Base-by-base conservation (phyloP, 192 early-diverging fungal species). In the Dissophora globulifera region DNA sequence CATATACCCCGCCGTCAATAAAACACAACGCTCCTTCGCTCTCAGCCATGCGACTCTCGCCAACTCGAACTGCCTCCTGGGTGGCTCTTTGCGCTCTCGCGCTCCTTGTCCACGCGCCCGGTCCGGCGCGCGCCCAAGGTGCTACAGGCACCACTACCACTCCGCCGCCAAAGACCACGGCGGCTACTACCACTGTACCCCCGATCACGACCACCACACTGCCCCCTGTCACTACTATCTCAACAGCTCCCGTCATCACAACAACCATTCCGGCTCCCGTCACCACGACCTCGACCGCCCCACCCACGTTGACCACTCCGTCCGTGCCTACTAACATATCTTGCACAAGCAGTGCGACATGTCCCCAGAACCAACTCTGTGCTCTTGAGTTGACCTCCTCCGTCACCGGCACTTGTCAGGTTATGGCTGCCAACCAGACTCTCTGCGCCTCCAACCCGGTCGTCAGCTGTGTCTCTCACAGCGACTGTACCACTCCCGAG, bases 301-400 rank as follows among this genome's bases (percentile, higher is more conserved):
- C 58, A 2, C 12, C 32, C 20, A 20, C 41, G 1, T 15, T 29
- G 23, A 49, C 41, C 42, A 19, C 63, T 2, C 1, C 58, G 2
- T 19, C 58, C n/a, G 15, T 38, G 7, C 50, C 58, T 43, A 32
- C 35, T 4, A 57, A 50, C 26, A 57, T 17, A 2, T 29, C 63
- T 1, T 76, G 72, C 19, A 43, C 27, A 13, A 60, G 50, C 29
- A 56, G 49, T 2, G 23, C 3, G 2, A 12, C 2, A 8, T 76
- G 72, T 16, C 26, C 32, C 2, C 20, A 1, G 30, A 67, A 62
- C 52, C 38, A 76, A 11, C 27, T 62, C 26, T 76, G 72, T 35
- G 49, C 51, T 2, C 30, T 56, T 4, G 19, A 31, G 31, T 15
- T 11, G 1, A 29, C 23, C 5, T 27, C 5, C 4, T 16, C 51